phyloP scores from a whole-genome alignment of 2,329 filamentous ascomycete genomes.

The Colletotrichum echinochloae region DNA sequence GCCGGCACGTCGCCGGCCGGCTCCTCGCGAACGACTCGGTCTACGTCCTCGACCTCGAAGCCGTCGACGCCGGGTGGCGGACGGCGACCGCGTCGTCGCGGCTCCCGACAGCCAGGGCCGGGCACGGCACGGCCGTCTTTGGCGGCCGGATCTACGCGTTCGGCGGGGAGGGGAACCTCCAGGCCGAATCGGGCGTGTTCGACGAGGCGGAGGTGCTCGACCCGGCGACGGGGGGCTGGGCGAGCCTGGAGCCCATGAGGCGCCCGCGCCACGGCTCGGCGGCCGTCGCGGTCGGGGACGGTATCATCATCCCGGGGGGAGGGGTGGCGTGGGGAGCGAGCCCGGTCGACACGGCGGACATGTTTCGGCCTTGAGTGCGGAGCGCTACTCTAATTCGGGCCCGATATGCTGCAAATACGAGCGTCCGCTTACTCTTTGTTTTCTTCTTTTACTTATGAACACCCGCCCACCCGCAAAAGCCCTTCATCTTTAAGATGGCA shows the following conservation, averaged over 20 bases:
- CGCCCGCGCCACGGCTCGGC: too few species aligned
- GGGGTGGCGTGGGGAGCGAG: not conserved
- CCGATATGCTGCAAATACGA: not conserved
- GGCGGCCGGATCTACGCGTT: not conserved
- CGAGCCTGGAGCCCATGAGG: too few species aligned
- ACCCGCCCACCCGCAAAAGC: too few species aligned
- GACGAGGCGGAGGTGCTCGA: not conserved
- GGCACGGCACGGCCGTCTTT: not conserved
- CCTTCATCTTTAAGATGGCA: too few species aligned
- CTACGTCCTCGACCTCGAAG: conserved; percentile 45
- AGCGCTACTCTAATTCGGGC: too few species aligned
- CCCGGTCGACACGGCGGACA: not conserved
- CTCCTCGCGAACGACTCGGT: not conserved
- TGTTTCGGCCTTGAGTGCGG: not conserved
- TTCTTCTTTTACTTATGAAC: too few species aligned
- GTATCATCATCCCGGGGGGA: conserved; percentile 52
- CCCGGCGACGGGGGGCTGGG: too few species aligned
- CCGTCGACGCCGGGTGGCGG: too few species aligned
- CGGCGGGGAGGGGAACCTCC: conserved; percentile 45
- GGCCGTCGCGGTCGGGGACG: conserved; percentile 42
- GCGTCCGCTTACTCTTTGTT: too few species aligned
- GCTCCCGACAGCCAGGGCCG: not conserved
- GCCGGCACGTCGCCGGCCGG: not conserved
- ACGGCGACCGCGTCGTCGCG: too few species aligned
- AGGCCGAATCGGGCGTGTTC: not conserved